phyloP scores from a whole-genome alignment of 2,329 filamentous ascomycete species.

The Scytalidium lignicola region DNA sequence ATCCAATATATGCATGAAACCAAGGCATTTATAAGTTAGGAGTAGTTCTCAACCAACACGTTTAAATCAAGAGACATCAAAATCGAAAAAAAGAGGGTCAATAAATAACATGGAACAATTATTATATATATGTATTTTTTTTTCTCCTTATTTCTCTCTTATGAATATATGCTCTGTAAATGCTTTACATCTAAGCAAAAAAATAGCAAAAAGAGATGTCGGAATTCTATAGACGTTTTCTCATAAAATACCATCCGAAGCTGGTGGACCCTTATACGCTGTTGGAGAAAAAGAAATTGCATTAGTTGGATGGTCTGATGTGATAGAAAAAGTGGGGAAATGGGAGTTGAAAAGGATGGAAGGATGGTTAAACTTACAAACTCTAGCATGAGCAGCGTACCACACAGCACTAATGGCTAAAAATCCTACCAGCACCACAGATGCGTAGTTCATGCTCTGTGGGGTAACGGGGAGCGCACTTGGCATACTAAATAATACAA shows the following conservation, averaged over 20 bases:
- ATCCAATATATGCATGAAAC: too few relatives aligned
- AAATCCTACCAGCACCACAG: slow-evolving; percentile 52
- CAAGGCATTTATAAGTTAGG: too few relatives aligned
- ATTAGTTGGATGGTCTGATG: neutral
- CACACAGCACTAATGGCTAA: slow-evolving; percentile 43
- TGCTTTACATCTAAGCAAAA: too few relatives aligned
- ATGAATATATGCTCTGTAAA: too few relatives aligned
- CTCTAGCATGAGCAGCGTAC: slow-evolving; percentile 46
- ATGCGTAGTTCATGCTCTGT: slow-evolving; percentile 48
- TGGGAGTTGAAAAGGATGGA: too few relatives aligned
- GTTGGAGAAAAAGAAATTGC: neutral
- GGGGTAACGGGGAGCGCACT: slow-evolving; percentile 51
- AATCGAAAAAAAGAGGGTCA: too few relatives aligned
- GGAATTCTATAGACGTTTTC: neutral
- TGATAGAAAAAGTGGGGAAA: slow-evolving; percentile 1
- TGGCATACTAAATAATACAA: slow-evolving; percentile 60
- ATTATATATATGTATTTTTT: too few relatives aligned
- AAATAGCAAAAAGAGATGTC: too few relatives aligned
- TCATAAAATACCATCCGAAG: slow-evolving; percentile 15
- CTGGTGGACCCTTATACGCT: slow-evolving; percentile 19
- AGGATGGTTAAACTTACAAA: slow-evolving; percentile 33
- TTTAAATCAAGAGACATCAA: too few relatives aligned
- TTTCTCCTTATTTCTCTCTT: too few relatives aligned
- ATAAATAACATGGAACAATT: too few relatives aligned
- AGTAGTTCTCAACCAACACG: too few relatives aligned